Percentiles rank a stretch among this genome's conserved stretches.
phyloP scores from a whole-genome alignment of 805 yeast genomes.

The Saccharomycopsis lassenensis region DNA sequence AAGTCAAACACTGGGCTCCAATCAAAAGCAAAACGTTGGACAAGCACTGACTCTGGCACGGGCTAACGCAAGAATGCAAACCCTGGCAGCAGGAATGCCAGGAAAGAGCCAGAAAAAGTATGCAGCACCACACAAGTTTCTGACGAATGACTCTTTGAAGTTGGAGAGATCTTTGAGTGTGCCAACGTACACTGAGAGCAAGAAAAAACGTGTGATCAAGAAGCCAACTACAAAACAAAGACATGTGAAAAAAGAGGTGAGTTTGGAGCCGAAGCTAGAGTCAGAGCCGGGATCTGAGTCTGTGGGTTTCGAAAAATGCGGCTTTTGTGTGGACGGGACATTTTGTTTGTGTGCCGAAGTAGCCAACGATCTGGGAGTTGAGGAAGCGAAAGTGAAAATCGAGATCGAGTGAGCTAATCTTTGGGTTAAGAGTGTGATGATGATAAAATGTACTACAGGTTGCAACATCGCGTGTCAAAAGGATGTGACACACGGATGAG shows the following conservation, averaged over 20 bases:
- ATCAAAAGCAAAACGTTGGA: too few relatives aligned
- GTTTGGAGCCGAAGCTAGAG: constrained; percentile 1
- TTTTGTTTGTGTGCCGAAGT: constrained; percentile 88
- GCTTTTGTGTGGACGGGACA: constrained; percentile 85
- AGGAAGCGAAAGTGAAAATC: neutral
- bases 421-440: too few relatives aligned
- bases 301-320: constrained; percentile 62
- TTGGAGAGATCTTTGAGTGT: constrained; percentile 11
- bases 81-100: too few relatives aligned
- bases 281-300: neutral
- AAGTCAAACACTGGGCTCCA: too few relatives aligned
- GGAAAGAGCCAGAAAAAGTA: neutral
- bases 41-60: too few relatives aligned
- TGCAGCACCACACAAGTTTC: neutral
- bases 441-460: too few relatives aligned
- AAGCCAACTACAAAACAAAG: constrained; percentile 2
- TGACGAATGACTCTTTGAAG: constrained; percentile 1
- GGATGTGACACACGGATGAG: too few relatives aligned
- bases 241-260: too few relatives aligned
- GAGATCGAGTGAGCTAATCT: too few relatives aligned
- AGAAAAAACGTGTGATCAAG: neutral
- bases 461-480: too few relatives aligned
- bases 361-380: constrained; percentile 1
- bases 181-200: constrained; percentile 6
- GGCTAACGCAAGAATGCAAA: too few relatives aligned